These are phyloP conservation scores for Rhodomyrtus tomentosa DNA, from an alignment of 345 rosid species.

Conservation along the genomic window DNA sequence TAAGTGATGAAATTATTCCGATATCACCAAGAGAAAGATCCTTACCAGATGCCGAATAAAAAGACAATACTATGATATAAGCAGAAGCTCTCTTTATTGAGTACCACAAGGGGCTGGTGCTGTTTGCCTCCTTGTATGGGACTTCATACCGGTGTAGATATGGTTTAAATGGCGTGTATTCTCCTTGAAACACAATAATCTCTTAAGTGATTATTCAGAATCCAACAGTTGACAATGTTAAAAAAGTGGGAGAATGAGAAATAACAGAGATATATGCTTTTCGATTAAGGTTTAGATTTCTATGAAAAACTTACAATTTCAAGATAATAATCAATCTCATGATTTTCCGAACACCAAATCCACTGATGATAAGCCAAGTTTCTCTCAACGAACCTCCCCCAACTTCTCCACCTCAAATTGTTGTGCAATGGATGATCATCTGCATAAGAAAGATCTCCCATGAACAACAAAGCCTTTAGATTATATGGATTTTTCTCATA, in stretches of 20 bases:
- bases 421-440: conserved; percentile 26
- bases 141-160: conserved; percentile 23
- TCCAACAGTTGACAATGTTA: background rate
- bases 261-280: background rate
- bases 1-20: background rate
- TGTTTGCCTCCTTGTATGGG: conserved; percentile 23
- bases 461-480: conserved; percentile 19
- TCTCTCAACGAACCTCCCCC: conserved; percentile 33
- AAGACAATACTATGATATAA: conserved; percentile 28
- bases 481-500: conserved; percentile 20
- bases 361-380: conserved; percentile 43
- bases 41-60: conserved; percentile 34
- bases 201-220: background rate
- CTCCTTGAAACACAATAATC: conserved; percentile 12
- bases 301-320: conserved; percentile 4
- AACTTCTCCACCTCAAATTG: conserved; percentile 33
- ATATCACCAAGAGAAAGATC: background rate
- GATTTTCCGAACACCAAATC: conserved; percentile 35
- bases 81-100: conserved; percentile 39
- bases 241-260: background rate
- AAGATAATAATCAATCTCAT: conserved; percentile 31
- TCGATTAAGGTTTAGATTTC: background rate
- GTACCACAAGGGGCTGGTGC: conserved; percentile 31
- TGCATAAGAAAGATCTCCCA: conserved; percentile 43
- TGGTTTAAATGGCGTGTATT: conserved; percentile 23